Evolutionary conservation across 257 asterid species (phyloP).

Genomic region (Przewalskia tangutica): DNA sequence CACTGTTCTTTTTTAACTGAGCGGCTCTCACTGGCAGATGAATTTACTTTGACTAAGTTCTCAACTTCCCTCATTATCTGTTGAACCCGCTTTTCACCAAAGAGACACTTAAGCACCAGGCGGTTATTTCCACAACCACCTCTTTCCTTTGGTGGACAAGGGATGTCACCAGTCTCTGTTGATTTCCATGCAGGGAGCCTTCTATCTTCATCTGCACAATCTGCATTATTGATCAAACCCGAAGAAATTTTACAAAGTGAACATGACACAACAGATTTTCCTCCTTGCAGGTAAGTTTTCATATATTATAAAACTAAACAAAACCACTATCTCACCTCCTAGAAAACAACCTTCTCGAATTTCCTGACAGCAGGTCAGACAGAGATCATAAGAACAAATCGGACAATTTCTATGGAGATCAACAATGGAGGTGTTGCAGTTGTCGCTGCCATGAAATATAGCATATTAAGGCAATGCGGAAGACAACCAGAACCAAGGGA

Average conservation of each 20-base stretch:
- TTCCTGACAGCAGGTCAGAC: conserved; percentile 52
- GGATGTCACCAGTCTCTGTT: conserved; percentile 32
- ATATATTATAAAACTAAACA: conserved; percentile 9
- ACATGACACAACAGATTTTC: neutral
- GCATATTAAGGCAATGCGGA: neutral
- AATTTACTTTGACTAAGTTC: conserved; percentile 3
- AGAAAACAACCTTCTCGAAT: conserved; percentile 39
- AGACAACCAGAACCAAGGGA: neutral
- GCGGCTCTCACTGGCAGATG: conserved; percentile 6
- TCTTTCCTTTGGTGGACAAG: conserved; percentile 41
- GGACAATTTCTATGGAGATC: conserved; percentile 60
- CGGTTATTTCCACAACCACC: conserved; percentile 46
- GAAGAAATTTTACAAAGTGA: neutral
- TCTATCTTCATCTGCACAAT: conserved; percentile 13
- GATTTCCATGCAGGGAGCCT: conserved; percentile 34
- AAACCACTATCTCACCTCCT: conserved; percentile 18
- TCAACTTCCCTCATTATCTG: conserved; percentile 24
- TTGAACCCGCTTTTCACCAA: conserved; percentile 26
- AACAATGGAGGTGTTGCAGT: conserved; percentile 51
- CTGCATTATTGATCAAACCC: neutral
- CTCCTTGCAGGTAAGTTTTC: conserved; percentile 23
- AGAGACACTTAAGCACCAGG: conserved; percentile 35
- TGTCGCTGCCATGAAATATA: conserved; percentile 32
- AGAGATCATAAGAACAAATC: conserved; percentile 51
- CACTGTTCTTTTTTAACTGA: conserved; percentile 13